A percentile compares a stretch with the other conserved stretches of the same genome.
Evolutionary conservation across 257 asterid genomes (phyloP).

Genomic region (Rubia yunnanensis): DNA sequence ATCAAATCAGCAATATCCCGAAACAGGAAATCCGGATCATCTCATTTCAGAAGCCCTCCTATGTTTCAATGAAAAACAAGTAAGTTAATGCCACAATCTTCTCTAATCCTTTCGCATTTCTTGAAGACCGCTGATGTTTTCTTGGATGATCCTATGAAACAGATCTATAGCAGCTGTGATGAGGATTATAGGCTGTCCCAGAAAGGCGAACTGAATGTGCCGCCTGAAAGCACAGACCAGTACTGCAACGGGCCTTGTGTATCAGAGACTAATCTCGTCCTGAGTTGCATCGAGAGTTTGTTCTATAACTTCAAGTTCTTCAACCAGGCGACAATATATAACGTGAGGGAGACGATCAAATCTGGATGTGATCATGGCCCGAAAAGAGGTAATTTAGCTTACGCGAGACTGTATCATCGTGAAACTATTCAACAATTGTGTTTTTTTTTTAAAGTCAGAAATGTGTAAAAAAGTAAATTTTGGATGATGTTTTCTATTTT

Average conservation of each 20-base stretch:
- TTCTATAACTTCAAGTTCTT: conserved; percentile 37
- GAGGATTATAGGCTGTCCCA: conserved; percentile 51
- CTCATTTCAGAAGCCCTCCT: conserved; percentile 47
- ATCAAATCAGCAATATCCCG: conserved; percentile 9
- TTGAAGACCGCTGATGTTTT: not conserved
- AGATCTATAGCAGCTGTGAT: conserved; percentile 59
- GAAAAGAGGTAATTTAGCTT: conserved; percentile 35
- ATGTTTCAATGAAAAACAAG: conserved; percentile 53
- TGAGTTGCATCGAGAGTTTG: conserved; percentile 43
- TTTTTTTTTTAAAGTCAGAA: not conserved
- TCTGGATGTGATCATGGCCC: conserved; percentile 70
- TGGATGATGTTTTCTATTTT: conserved; percentile 2
- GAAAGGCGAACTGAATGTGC: conserved; percentile 58
- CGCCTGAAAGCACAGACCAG: conserved; percentile 42
- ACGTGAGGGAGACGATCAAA: conserved; percentile 45
- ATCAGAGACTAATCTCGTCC: conserved; percentile 53
- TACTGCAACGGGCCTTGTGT: conserved; percentile 69
- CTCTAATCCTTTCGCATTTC: not conserved
- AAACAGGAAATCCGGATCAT: conserved; percentile 26
- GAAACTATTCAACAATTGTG: not conserved
- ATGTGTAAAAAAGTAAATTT: not conserved
- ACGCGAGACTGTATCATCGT: too few species aligned
- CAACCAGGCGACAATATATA: conserved; percentile 44
- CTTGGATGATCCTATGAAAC: not conserved
- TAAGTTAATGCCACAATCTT: conserved; percentile 15